Percentiles rank a stretch among this genome's conserved stretches.
phyloP scores from a whole-genome alignment of 179 eudicot species.

The Beta macrorhiza region DNA sequence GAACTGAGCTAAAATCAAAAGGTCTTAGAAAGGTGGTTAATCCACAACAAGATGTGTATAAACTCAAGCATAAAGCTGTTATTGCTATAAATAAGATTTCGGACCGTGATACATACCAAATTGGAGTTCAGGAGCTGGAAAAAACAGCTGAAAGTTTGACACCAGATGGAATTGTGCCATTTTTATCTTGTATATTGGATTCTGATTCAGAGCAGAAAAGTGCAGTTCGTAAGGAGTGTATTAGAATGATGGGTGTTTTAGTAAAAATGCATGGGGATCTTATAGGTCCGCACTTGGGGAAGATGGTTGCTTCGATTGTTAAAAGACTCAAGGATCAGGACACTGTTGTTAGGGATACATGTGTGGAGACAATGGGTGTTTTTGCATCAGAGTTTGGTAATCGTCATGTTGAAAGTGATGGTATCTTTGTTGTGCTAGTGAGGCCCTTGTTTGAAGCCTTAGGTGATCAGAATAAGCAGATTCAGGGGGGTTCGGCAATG shows the following conservation, averaged over 20 bases:
- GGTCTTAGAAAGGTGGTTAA: constrained; percentile 48
- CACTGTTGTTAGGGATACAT: constrained; percentile 70
- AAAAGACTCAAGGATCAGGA: constrained; percentile 87
- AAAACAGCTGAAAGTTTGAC: constrained; percentile 55
- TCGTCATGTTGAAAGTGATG: constrained; percentile 38
- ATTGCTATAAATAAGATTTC: constrained; percentile 72
- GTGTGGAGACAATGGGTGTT: constrained; percentile 71
- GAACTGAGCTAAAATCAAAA: constrained; percentile 46
- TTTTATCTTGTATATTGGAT: constrained; percentile 72
- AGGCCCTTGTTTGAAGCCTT: constrained; percentile 85
- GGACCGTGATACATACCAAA: constrained; percentile 72
- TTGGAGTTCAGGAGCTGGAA: constrained; percentile 73
- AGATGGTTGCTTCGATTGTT: constrained; percentile 67
- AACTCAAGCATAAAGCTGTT: constrained; percentile 68
- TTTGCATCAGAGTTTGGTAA: constrained; percentile 65
- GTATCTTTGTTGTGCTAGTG: constrained; percentile 53
- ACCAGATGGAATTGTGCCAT: constrained; percentile 61
- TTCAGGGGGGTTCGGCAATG: constrained; percentile 75
- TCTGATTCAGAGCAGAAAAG: constrained; percentile 72
- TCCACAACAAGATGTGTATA: constrained; percentile 60
- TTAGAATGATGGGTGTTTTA: constrained; percentile 61
- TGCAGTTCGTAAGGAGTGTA: constrained; percentile 76
- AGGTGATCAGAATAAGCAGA: constrained; percentile 87
- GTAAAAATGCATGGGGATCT: constrained; percentile 51
- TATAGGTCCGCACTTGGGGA: constrained; percentile 55